A percentile compares a stretch with the other conserved stretches of the same genome.
Evolutionary conservation across 1,284 basidiomycete species (phyloP).

Genomic region (Irpex rosettiformis): DNA sequence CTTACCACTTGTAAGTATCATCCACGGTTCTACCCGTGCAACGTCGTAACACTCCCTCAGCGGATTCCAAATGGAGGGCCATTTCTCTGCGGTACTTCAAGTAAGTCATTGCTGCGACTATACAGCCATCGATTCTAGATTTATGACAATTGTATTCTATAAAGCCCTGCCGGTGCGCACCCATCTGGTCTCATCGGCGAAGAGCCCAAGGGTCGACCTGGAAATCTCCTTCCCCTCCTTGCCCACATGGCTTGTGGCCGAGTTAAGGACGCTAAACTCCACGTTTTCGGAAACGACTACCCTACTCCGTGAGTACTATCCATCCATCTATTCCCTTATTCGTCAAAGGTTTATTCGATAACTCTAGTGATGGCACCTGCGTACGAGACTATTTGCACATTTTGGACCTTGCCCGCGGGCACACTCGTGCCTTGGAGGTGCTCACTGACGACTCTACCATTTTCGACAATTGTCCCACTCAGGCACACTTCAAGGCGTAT

Average conservation of each 20-base stretch:
- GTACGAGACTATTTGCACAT: constrained; percentile 98
- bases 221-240: constrained; percentile 91
- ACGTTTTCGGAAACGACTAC: constrained; percentile 98
- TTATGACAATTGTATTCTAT: background rate
- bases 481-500: constrained; percentile 84
- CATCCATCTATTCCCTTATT: background rate
- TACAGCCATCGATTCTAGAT: background rate
- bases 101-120: constrained; percentile 42
- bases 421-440: constrained; percentile 90
- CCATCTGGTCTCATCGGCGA: constrained; percentile 96
- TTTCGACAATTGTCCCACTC: constrained; percentile 49
- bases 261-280: constrained; percentile 75
- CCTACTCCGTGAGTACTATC: constrained; percentile 75
- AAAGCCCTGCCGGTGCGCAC: constrained; percentile 95
- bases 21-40: constrained; percentile 8
- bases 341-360: constrained; percentile 9
- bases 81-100: constrained; percentile 96
- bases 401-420: constrained; percentile 92
- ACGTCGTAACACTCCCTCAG: constrained; percentile 30
- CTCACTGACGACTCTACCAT: constrained; percentile 58
- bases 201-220: constrained; percentile 92
- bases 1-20: constrained; percentile 67
- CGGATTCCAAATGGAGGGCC: constrained; percentile 76
- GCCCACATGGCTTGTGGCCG: constrained; percentile 96
- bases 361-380: constrained; percentile 85